Conservation (phyloP, 495 filamentous ascomycete genomes). For the Daldinia childiae region DNA sequence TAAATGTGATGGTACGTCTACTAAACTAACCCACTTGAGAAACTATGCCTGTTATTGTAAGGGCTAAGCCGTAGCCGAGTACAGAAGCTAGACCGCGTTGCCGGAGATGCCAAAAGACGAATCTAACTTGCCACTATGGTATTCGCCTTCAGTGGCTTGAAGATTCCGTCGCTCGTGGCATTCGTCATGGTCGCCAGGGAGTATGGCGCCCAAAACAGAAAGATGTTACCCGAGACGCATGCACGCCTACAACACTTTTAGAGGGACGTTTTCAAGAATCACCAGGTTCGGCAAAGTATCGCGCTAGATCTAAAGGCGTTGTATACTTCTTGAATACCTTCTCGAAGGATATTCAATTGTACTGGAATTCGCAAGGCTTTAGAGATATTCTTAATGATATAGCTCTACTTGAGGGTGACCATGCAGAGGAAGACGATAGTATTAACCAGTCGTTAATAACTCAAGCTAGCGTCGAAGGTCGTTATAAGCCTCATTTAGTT, state of each 20-base stretch:
- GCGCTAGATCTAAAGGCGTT: slow-evolving; percentile 8
- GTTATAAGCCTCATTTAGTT: not conserved
- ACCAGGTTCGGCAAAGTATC: slow-evolving; percentile 5
- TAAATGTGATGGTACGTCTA: slow-evolving; percentile 11
- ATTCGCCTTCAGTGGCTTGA: slow-evolving; percentile 16
- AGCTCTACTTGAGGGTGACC: not conserved
- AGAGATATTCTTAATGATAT: not conserved
- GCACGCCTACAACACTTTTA: not conserved
- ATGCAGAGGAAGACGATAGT: not conserved
- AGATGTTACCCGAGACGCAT: not conserved
- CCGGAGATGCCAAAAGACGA: slow-evolving; percentile 12
- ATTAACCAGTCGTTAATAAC: not conserved
- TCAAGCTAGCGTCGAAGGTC: not conserved
- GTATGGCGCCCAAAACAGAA: slow-evolving; percentile 8
- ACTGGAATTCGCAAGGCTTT: not conserved
- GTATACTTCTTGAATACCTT: slow-evolving; percentile 12
- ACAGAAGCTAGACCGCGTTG: slow-evolving; percentile 15
- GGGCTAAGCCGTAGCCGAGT: slow-evolving; percentile 2
- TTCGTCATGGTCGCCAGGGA: slow-evolving; percentile 12
- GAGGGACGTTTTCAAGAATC: slow-evolving; percentile 6
- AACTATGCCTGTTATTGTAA: not conserved
- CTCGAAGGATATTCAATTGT: slow-evolving; percentile 1
- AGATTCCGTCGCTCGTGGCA: slow-evolving; percentile 13
- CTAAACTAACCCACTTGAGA: slow-evolving; percentile 1
- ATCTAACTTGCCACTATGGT: slow-evolving; percentile 9